phyloP scores from a whole-genome alignment of 768 basidiomycete species.

The Rhodosporidiobolus odoratus region DNA sequence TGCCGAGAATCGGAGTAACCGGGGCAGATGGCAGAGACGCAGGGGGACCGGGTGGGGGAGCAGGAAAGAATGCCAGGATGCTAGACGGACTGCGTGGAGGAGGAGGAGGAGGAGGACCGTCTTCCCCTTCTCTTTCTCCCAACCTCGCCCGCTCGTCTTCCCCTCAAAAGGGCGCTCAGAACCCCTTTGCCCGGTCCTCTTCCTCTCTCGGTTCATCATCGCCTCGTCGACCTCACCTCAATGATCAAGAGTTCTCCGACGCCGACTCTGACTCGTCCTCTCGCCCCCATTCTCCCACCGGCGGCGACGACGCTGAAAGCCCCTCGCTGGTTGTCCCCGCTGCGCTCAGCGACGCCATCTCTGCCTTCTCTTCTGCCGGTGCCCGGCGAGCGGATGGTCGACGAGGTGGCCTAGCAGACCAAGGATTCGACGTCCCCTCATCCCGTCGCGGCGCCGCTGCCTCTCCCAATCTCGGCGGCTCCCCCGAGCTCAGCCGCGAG shows the following conservation, averaged over 20 bases:
- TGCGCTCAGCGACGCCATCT: slow-evolving; percentile 25
- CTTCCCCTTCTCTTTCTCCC: slow-evolving; percentile 15
- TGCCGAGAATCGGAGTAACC: slow-evolving; percentile 10
- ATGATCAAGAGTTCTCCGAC: background rate
- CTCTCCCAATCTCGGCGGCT: background rate
- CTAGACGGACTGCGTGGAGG: slow-evolving; percentile 6
- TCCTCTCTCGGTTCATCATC: background rate
- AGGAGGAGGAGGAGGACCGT: background rate
- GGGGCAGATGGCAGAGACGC: background rate
- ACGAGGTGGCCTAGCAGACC: slow-evolving; percentile 31
- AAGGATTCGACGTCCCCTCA: slow-evolving; percentile 17
- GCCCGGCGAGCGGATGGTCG: slow-evolving; percentile 24
- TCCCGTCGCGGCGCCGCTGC: background rate
- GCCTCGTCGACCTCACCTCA: background rate
- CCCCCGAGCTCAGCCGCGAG: background rate
- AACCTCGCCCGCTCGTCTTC: slow-evolving; percentile 16
- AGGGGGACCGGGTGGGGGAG: background rate
- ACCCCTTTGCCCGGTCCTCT: slow-evolving; percentile 10
- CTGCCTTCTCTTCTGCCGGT: slow-evolving; percentile 31
- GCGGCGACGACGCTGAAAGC: slow-evolving; percentile 3
- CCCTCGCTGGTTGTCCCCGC: slow-evolving; percentile 20
- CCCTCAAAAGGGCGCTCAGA: background rate
- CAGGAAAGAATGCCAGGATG: slow-evolving; percentile 29
- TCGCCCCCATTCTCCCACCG: slow-evolving; percentile 5
- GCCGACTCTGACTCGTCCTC: slow-evolving; percentile 3